A percentile compares a stretch with the other conserved stretches of the same genome.
Evolutionary conservation across 148 eudicot genomes (phyloP).

Genomic region (Hydrangea macrophylla): DNA sequence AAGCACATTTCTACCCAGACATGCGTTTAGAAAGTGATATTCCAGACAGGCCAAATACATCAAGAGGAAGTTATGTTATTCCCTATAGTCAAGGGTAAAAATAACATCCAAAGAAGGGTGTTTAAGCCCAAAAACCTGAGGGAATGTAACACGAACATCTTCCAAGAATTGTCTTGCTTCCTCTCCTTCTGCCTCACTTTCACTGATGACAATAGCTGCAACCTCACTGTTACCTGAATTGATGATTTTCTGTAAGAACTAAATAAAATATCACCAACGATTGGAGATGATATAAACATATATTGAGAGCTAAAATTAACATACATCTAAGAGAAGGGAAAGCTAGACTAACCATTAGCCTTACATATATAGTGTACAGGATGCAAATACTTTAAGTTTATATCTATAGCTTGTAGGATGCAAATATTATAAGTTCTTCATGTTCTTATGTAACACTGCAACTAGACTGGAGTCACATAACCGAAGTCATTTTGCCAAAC

Average conservation of each 20-base stretch:
- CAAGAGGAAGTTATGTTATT: background rate
- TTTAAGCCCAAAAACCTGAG: constrained; percentile 54
- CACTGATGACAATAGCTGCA: constrained; percentile 54
- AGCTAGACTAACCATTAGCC: background rate
- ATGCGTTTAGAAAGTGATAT: too few species aligned
- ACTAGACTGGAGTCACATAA: background rate
- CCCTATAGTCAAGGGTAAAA: background rate
- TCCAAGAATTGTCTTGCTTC: constrained; percentile 85
- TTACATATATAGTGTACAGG: background rate
- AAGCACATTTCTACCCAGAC: too few species aligned
- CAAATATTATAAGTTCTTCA: too few species aligned
- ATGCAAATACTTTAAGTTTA: background rate
- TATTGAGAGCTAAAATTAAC: background rate
- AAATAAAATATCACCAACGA: background rate
- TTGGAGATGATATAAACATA: background rate
- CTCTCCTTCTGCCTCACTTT: constrained; percentile 92
- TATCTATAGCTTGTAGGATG: background rate
- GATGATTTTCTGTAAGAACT: constrained; percentile 10
- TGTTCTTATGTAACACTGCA: background rate
- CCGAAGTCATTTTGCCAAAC: background rate
- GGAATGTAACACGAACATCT: constrained; percentile 84
- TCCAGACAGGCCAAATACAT: too few species aligned
- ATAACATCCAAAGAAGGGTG: background rate
- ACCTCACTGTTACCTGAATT: constrained; percentile 78
- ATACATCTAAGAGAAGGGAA: background rate